phyloP scores from a whole-genome alignment of 352 stramenopile species.

The Pythium brachiatum region DNA sequence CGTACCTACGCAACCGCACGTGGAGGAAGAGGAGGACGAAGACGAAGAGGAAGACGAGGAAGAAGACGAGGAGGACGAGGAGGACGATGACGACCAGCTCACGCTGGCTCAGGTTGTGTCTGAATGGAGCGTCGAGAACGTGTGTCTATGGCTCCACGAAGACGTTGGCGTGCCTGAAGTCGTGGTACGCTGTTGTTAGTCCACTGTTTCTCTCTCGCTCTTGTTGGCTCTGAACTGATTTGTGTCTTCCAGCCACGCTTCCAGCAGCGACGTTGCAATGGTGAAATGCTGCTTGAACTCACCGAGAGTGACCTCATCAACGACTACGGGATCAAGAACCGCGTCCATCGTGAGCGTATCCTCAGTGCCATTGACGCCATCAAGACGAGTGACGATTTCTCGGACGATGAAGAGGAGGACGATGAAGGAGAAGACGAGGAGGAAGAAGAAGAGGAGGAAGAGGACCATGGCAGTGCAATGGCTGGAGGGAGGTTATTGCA shows the following conservation, averaged over 20 bases:
- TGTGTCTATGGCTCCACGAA: slow-evolving; percentile 78
- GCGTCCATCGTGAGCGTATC: slow-evolving; percentile 64
- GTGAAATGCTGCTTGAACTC: slow-evolving; percentile 66
- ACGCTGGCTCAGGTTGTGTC: slow-evolving; percentile 73
- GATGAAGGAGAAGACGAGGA: slow-evolving; percentile 43
- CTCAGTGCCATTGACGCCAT: slow-evolving; percentile 75
- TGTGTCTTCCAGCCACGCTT: slow-evolving; percentile 46
- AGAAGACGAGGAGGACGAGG: slow-evolving; percentile 36
- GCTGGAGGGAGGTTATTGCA: slow-evolving; percentile 12
- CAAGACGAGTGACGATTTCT: slow-evolving; percentile 68
- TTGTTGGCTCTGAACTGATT: neutral
- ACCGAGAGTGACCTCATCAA: slow-evolving; percentile 77
- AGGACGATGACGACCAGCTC: slow-evolving; percentile 52
- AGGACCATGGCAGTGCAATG: slow-evolving; percentile 14
- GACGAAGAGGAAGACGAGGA: slow-evolving; percentile 31
- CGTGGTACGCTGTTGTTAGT: slow-evolving; percentile 39
- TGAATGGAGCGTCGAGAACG: slow-evolving; percentile 81
- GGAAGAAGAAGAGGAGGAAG: slow-evolving; percentile 34
- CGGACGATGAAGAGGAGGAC: slow-evolving; percentile 54
- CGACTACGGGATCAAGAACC: slow-evolving; percentile 68
- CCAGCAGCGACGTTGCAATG: slow-evolving; percentile 60
- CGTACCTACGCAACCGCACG: slow-evolving; percentile 11
- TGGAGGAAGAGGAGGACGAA: slow-evolving; percentile 12
- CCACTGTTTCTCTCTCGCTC: neutral
- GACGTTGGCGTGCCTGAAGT: slow-evolving; percentile 69